These are phyloP conservation scores for Wickerhamomyces sp. DNA, from an alignment of 1,139 yeast species.

Conservation along the genomic window DNA sequence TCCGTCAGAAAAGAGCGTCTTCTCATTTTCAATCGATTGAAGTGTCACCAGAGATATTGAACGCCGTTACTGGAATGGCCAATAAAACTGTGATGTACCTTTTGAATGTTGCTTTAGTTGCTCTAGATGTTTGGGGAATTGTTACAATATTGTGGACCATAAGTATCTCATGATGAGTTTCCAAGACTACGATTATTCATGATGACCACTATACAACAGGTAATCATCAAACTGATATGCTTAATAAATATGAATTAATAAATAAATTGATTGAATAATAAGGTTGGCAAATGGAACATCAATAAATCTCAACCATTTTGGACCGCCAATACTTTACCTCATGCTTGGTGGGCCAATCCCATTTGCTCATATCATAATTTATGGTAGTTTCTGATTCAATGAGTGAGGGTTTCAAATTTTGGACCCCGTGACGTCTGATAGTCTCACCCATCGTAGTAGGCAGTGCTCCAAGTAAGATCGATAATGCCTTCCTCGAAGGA, in stretches of 20 bases:
- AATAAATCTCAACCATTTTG: neutral
- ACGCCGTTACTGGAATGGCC: neutral
- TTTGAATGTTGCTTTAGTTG: neutral
- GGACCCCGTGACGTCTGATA: conserved; percentile 37
- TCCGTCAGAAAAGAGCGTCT: too few species aligned
- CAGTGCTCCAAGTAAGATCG: conserved; percentile 32
- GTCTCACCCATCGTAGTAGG: conserved; percentile 36
- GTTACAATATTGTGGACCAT: neutral
- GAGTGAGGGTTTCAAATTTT: conserved; percentile 14
- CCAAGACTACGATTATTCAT: too few species aligned
- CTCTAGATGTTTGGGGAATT: neutral
- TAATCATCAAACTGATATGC: neutral
- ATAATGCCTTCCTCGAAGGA: conserved; percentile 39
- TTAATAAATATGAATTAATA: too few species aligned
- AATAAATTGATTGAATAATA: neutral
- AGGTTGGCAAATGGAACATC: neutral
- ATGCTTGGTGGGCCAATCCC: conserved; percentile 17
- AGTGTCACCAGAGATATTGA: too few species aligned
- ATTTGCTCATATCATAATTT: conserved; percentile 13
- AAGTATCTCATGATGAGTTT: neutral
- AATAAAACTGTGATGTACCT: neutral
- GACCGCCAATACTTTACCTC: conserved; percentile 16
- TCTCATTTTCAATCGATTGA: too few species aligned
- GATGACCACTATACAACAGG: neutral
- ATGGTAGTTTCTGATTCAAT: conserved; percentile 8